Percentiles rank a stretch among this genome's conserved stretches.
phyloP scores from a whole-genome alignment of 1,284 basidiomycete species.

The Apiotrichum veenhuisii region DNA sequence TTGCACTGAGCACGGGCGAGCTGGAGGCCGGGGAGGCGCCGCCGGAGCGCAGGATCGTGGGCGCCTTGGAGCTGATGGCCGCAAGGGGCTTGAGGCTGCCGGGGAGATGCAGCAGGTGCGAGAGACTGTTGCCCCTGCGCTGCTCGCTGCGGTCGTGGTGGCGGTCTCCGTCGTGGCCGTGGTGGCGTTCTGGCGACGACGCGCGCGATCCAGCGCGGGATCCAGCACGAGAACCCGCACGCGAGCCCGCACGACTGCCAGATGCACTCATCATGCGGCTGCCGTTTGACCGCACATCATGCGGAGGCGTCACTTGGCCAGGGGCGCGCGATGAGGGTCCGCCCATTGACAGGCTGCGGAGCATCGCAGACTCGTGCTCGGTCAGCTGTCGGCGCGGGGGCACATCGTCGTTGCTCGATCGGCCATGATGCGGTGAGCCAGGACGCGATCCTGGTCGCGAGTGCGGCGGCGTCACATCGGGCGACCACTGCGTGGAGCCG shows the following conservation, averaged over 20 bases:
- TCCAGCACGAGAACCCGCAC: conserved; percentile 50
- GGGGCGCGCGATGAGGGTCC: conserved; percentile 4
- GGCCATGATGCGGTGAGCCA: conserved; percentile 19
- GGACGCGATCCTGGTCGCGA: conserved; percentile 45
- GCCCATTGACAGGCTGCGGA: conserved; percentile 56
- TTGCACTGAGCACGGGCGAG: background rate
- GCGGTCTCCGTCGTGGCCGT: conserved; percentile 5
- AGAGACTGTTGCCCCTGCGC: conserved; percentile 12
- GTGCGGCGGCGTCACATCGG: conserved; percentile 32
- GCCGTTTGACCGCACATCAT: no score
- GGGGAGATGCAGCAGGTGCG: conserved; percentile 21
- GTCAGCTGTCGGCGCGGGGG: conserved; percentile 54
- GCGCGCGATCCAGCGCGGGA: conserved; percentile 54
- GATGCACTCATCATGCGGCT: no score
- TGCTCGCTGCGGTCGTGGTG: background rate
- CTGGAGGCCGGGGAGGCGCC: background rate
- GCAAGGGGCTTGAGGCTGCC: conserved; percentile 19
- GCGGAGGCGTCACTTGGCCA: background rate
- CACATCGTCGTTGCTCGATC: conserved; percentile 26
- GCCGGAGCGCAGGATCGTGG: conserved; percentile 19
- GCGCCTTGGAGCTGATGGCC: conserved; percentile 9
- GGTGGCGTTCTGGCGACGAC: conserved; percentile 45
- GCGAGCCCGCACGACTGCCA: conserved; percentile 43
- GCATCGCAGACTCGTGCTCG: conserved; percentile 73
- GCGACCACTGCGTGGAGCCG: conserved; percentile 26